Percentiles rank a stretch among this genome's conserved stretches.
phyloP scores from a whole-genome alignment of 345 rosid species.

The Syzygium oleosum region DNA sequence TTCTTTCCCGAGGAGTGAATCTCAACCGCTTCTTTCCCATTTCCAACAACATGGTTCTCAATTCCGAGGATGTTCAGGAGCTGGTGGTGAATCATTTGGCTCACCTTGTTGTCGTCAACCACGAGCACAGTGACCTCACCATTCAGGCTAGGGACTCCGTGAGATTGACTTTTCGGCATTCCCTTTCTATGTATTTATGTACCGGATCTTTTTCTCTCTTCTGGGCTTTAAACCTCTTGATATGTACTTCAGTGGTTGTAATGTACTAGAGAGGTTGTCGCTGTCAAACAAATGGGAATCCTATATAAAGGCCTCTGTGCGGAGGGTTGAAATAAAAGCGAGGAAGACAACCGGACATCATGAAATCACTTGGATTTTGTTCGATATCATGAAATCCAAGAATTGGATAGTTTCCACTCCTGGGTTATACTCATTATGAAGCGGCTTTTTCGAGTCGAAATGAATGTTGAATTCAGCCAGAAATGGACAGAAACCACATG shows the following conservation, averaged over 20 bases:
- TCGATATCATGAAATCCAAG: constrained; percentile 11
- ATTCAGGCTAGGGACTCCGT: background rate
- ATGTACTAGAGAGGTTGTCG: background rate
- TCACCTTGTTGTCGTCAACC: constrained; percentile 52
- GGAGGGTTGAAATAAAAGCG: background rate
- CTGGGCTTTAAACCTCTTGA: background rate
- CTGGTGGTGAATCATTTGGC: constrained; percentile 38
- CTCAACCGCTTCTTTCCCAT: constrained; percentile 75
- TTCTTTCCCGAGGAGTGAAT: constrained; percentile 40
- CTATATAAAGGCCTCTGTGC: background rate
- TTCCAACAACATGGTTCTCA: constrained; percentile 29
- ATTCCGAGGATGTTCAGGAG: constrained; percentile 45
- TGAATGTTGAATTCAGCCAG: background rate
- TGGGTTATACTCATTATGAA: background rate
- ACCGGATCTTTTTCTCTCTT: background rate
- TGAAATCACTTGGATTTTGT: constrained; percentile 15
- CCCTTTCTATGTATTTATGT: background rate
- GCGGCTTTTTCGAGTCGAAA: background rate
- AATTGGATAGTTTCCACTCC: constrained; percentile 12
- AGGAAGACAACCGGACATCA: background rate
- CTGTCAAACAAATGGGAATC: background rate
- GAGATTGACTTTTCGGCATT: background rate
- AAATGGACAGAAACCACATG: background rate
- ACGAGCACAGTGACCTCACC: constrained; percentile 39
- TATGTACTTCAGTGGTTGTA: background rate